phyloP scores from a whole-genome alignment of 2,329 filamentous ascomycete genomes.

The Fusarium xyrophilum region DNA sequence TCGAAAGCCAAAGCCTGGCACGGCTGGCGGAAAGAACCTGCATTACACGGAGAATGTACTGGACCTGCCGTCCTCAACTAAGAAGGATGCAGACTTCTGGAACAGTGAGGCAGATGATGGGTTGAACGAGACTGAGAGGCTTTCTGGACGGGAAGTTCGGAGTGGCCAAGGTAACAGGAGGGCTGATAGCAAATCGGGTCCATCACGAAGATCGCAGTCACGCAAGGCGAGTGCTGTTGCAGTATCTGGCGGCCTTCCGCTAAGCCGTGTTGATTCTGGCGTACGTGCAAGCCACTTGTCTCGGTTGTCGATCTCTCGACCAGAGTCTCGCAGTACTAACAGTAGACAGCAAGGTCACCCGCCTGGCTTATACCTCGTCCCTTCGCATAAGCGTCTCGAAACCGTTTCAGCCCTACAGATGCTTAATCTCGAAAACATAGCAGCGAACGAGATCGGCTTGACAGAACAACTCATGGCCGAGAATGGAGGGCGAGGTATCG shows the following conservation, averaged over 20 bases:
- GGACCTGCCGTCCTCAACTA: constrained; percentile 58
- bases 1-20: constrained; percentile 71
- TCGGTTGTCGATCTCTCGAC: constrained; percentile 42
- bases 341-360: constrained; percentile 47
- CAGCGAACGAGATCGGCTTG: constrained; percentile 84
- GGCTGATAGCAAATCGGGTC: constrained; percentile 60
- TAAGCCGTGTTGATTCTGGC: constrained; percentile 58
- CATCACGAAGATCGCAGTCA: constrained; percentile 60
- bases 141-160: constrained; percentile 58
- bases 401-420: constrained; percentile 79
- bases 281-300: constrained; percentile 48
- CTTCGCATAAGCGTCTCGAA: constrained; percentile 65
- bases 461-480: constrained; percentile 91
- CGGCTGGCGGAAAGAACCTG: constrained; percentile 83
- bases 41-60: constrained; percentile 93
- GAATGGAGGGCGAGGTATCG: constrained; percentile 87
- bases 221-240: constrained; percentile 60
- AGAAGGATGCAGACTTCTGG: constrained; percentile 65
- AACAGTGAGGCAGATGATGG: constrained; percentile 77
- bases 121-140: constrained; percentile 53
- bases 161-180: constrained; percentile 59
- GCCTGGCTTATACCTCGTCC: constrained; percentile 60
- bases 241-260: constrained; percentile 48
- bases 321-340: constrained; percentile 46
- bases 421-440: constrained; percentile 90